Evolutionary conservation across 2,329 filamentous ascomycete genomes (phyloP), one percentile per base, ranked within the genome.

Genomic region (Colletotrichum filicis): DNA sequence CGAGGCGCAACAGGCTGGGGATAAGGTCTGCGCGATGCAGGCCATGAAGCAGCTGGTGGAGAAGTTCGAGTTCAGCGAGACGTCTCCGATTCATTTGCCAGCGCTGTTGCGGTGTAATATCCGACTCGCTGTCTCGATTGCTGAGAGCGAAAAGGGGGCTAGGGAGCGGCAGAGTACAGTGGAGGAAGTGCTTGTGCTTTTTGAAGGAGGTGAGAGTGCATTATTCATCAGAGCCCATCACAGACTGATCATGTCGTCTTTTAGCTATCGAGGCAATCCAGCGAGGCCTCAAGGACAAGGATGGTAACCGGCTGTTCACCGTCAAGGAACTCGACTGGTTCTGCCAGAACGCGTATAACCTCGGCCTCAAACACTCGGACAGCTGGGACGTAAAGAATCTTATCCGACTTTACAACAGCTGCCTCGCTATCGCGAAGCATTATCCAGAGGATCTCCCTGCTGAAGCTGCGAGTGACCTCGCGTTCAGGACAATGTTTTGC

Each of bases 271-370:
- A 84, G 55, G 83, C 86, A 28, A 87, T 82, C 37, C 76, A 83
- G 37, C 75, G 81, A 71, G 81, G 79, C 22, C 82, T 78, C 3
- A 84, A 78, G 64, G 84, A 84, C 75, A 79, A 77, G 53, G 77
- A 83, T 22, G 85, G 84, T 9, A 80, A 82, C 37, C 89, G 82
- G 74, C 70, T 87, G 1, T 95, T 95, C 78, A 89, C 87, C 0
- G 71, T 87, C 0, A 80, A 86, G 3, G 95, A 98, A 77, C 85
- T 97, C 4, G 89, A 95, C 76, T 97, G 95, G 95, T 95, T 97
- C 79, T 92, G 92, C 49, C 92, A 92, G 74, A 96, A 94, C 75
- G 88, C 93, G 1, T 97, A 97, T 84, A 97, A 97, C 76, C 80
- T 95, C 7, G 92, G 91, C 0, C 82, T 96, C 5, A 90, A 91